Evolutionary conservation across 345 rosid genomes (phyloP), one percentile per base, ranked within the genome.

Genomic region (Salix suchowensis): DNA sequence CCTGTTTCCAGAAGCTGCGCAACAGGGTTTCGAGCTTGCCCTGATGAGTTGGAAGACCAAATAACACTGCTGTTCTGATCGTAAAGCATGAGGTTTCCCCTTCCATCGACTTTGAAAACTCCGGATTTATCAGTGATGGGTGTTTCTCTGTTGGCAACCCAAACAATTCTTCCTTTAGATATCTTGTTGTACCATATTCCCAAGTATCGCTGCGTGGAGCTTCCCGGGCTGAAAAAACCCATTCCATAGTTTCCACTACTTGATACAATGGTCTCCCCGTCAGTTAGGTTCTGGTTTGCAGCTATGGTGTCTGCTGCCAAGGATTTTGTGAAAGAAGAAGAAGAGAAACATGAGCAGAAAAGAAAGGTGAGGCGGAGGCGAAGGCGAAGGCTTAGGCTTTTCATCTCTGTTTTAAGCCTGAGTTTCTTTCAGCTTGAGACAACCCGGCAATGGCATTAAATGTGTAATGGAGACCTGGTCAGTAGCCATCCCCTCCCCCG

Each of bases 11-110:
- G 5, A 68, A 68, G 71, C 52, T 74, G 70, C 15, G 62, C 77
- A 21, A 74, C 62, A 5, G 77, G 71, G 24, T 65, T 66, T 15
- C 0, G 26, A 21, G 7, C 61, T 44, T 28, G 39, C 13, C 42
- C n/a, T 48, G 77, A 28, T 65, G 44, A 2, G 14, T 46, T 74
- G 61, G 77, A 65, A 19, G 77, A 74, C 77, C 77, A 74, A n/a
- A 74, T 28, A 44, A 74, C 30, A 46, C 30, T 61, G 19, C 15
- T 73, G 52, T n/a, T 73, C n/a, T 58, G 48, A 14, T 39, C 39
- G 65, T 36, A 48, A 24, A 72, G 65, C 13, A n/a, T 6, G 30
- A 73, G 76, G 62, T 11, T 39, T 61, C 76, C 67, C 30, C 26
- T 39, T 12, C 15, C 52, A 39, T 39, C 65, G 21, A 73, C 64